Evolutionary conservation across 345 rosid species (phyloP), one percentile per base, ranked within the genome.

Genomic region (Brassica incana): DNA sequence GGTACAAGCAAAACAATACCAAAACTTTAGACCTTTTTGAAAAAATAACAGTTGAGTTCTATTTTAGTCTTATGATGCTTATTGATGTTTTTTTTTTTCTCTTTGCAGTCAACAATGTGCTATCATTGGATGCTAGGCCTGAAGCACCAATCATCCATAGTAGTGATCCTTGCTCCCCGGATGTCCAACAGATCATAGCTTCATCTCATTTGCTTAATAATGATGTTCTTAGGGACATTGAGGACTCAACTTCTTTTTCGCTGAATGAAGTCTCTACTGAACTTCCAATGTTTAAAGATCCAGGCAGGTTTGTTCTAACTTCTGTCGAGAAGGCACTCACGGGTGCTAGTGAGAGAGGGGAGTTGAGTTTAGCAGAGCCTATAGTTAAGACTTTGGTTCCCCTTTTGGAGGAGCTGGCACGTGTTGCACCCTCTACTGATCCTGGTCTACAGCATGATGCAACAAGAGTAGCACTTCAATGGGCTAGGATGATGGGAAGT

Each of bases 381-480:
- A 25, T 73, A 3, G 25, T 73, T n/a, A 45, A 67, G 25, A 27
- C 11, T 73, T 35, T 79, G 64, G 32, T 73, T 60, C 5, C 45
- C 12, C 27, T 79, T 59, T 8, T 67, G 56, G 82, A 67, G 32
- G 82, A 61, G 74, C 65, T 79, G 14, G 45, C 54, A 32, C 74
- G 58, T n/a, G 58, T 48, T 67, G 45, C n/a, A 15, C 60, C 6
- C 2, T 38, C 82, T 60, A 61, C 12, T 54, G 30, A 67, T 29
- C 74, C 67, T 38, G 50, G 20, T 20, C 65, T 73, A 7, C 56
- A n/a, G 16, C 12, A 6, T 25, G 64, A 60, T 68, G 82, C 78
- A 74, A 35, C 54, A 38, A n/a, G 62, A 59, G 77, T 79, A 25
- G 82, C 71, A 61, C 10, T 27, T 7, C 71, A 5, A 48, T 79